A percentile compares a stretch with the other conserved stretches of the same genome.
phyloP scores from a whole-genome alignment of 164 flowering plant species.

The Aristolochia fimbriata region DNA sequence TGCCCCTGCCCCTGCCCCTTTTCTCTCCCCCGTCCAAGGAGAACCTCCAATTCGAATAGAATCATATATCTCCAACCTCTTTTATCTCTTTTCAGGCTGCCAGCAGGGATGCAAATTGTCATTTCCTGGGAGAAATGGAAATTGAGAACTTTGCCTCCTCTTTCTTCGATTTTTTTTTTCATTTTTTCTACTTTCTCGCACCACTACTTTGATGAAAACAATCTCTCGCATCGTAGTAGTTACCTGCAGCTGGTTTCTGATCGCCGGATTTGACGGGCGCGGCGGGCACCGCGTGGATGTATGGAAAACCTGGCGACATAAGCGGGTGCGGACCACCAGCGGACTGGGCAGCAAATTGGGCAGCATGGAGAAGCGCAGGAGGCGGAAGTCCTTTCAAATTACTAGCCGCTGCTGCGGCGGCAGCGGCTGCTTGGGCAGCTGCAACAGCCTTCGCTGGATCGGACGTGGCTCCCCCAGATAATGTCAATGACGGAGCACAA shows the following conservation, averaged over 20 bases:
- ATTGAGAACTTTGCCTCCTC: neutral
- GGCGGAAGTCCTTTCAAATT: conserved; percentile 35
- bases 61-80: neutral
- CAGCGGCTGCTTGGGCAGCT: conserved; percentile 30
- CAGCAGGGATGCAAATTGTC: conserved; percentile 34
- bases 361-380: conserved; percentile 35
- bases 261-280: conserved; percentile 67
- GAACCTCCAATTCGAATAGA: neutral
- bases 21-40: neutral
- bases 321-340: conserved; percentile 32
- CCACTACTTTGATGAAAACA: neutral
- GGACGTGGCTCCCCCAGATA: conserved; percentile 25
- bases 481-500: conserved; percentile 26
- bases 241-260: conserved; percentile 78
- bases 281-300: conserved; percentile 46
- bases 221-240: conserved; percentile 2
- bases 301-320: conserved; percentile 45
- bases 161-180: neutral
- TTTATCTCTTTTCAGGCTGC: conserved; percentile 49
- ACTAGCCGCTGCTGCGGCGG: conserved; percentile 37
- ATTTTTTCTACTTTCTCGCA: neutral
- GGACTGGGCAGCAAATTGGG: conserved; percentile 34
- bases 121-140: conserved; percentile 31
- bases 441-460: conserved; percentile 54
- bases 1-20: too few relatives aligned